phyloP scores from a whole-genome alignment of 176 grass and related monocot species.

The Carex cristatella region DNA sequence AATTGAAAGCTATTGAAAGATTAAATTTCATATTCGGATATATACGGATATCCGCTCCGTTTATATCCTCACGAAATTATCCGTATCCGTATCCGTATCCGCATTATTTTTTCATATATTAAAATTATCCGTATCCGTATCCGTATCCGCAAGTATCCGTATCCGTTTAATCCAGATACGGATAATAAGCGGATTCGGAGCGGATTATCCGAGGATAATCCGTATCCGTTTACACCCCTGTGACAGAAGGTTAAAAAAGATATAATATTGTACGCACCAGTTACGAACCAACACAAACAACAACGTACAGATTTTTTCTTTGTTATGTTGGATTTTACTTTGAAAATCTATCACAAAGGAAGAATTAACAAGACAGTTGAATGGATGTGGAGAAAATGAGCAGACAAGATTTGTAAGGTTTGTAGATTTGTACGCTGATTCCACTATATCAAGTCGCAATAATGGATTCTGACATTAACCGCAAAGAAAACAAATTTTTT shows the following conservation, averaged over 20 bases:
- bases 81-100: no score
- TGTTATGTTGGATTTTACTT: not conserved
- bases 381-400: not conserved
- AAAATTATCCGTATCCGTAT: no score
- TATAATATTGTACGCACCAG: not conserved
- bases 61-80: no score
- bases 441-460: not conserved
- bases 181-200: no score
- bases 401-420: not conserved
- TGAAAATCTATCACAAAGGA: not conserved
- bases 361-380: not conserved
- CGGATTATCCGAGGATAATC: no score
- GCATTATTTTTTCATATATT: no score
- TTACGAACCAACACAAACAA: not conserved
- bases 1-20: no score
- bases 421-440: not conserved
- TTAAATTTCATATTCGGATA: no score
- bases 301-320: not conserved
- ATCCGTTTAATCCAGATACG: no score
- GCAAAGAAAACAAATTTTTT: not conserved
- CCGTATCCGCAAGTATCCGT: no score
- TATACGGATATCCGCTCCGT: no score
- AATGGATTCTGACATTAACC: not conserved
- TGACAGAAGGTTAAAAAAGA: not conserved
- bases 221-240: no score